These are phyloP conservation scores for Talaromyces pinophilus DNA, from an alignment of 2,329 filamentous ascomycete species.

Conservation along the genomic window DNA sequence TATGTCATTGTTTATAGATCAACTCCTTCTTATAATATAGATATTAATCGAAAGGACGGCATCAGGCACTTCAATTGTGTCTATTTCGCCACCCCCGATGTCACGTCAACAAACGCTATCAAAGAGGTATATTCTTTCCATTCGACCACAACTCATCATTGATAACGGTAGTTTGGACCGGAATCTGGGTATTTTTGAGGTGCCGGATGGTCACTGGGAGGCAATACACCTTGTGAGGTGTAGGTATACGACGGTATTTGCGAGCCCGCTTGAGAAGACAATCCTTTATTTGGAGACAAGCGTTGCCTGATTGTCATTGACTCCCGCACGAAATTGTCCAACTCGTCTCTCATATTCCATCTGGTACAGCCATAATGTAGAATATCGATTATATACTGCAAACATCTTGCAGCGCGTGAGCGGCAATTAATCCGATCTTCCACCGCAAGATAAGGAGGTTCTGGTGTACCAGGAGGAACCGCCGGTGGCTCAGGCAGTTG, in stretches of 20 bases:
- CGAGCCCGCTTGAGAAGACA: background rate
- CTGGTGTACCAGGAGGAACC: slow-evolving; percentile 35
- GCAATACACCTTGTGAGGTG: background rate
- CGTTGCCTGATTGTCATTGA: slow-evolving; percentile 31
- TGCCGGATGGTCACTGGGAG: slow-evolving; percentile 6
- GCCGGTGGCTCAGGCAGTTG: slow-evolving; percentile 33
- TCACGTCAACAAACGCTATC: background rate
- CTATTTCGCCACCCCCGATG: background rate
- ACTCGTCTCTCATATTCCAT: slow-evolving; percentile 36
- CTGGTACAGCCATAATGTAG: slow-evolving; percentile 37
- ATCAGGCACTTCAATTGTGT: background rate
- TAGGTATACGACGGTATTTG: background rate
- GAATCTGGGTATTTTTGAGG: slow-evolving; percentile 1
- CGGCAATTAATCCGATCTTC: slow-evolving; percentile 39
- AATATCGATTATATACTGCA: slow-evolving; percentile 36
- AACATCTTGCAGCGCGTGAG: slow-evolving; percentile 36
- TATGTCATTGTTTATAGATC: background rate
- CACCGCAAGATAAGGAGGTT: slow-evolving; percentile 34
- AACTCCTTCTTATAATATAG: background rate
- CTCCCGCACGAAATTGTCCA: slow-evolving; percentile 37
- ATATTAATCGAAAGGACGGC: background rate
- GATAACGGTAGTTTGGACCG: slow-evolving; percentile 9
- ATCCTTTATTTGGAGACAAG: slow-evolving; percentile 5
- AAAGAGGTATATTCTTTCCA: background rate
- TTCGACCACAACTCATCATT: background rate